Percentiles rank a stretch among this genome's conserved stretches.
Evolutionary conservation across 139 green algal species (phyloP).

Genomic region (Tetradesmus obliquus): DNA sequence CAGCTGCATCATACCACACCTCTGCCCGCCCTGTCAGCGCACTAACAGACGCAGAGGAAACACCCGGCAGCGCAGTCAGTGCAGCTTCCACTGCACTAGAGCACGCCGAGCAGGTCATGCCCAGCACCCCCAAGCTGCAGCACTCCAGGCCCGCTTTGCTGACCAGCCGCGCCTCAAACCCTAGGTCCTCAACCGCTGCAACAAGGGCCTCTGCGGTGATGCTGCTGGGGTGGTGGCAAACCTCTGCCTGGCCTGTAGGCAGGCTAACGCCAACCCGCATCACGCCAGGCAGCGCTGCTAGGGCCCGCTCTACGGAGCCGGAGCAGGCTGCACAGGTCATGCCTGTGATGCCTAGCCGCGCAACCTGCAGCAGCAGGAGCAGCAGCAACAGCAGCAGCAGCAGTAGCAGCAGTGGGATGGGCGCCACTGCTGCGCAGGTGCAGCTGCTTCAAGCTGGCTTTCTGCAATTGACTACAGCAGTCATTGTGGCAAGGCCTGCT

Average conservation of each 20-base stretch:
- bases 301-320: conserved; percentile 73
- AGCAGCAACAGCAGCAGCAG: not conserved
- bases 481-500: not conserved
- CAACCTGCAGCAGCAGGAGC: conserved; percentile 48
- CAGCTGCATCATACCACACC: conserved; percentile 53
- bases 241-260: conserved; percentile 27
- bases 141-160: conserved; percentile 29
- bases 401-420: not conserved
- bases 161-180: conserved; percentile 78
- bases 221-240: conserved; percentile 47
- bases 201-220: conserved; percentile 61
- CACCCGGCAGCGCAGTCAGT: conserved; percentile 67
- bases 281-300: conserved; percentile 67
- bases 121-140: conserved; percentile 59
- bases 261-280: not conserved
- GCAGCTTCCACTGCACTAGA: conserved; percentile 68
- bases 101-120: conserved; percentile 86
- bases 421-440: not conserved
- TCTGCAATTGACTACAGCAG: not conserved
- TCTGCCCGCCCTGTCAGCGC: conserved; percentile 59
- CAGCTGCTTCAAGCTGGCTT: not conserved
- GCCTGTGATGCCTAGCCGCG: conserved; percentile 69
- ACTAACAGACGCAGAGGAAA: conserved; percentile 65
- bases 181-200: conserved; percentile 78
- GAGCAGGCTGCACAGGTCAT: conserved; percentile 90